These are phyloP conservation scores for Termitomyces eurrhizus DNA, from an alignment of 768 basidiomycete genomes.

Conservation along the genomic window DNA sequence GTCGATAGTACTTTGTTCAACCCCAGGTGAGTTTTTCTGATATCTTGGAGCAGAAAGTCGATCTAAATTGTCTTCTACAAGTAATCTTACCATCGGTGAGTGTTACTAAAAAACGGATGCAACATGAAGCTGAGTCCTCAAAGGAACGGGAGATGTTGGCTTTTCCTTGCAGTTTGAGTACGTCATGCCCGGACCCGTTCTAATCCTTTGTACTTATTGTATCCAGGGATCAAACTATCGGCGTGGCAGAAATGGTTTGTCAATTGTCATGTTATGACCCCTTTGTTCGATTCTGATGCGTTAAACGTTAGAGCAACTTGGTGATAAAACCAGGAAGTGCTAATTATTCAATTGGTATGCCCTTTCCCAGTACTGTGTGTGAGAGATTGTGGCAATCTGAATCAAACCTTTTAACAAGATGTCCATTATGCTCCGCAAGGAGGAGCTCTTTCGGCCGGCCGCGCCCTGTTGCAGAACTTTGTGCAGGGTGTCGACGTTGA, in stretches of 20 bases:
- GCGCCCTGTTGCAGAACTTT: constrained; percentile 58
- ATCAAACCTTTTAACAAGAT: constrained; percentile 26
- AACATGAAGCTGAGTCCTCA: constrained; percentile 28
- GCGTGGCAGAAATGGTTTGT: constrained; percentile 53
- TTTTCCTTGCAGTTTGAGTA: constrained; percentile 57
- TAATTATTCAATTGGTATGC: constrained; percentile 50
- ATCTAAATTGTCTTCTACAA: constrained; percentile 9
- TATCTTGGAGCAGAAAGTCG: constrained; percentile 15
- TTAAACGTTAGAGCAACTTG: constrained; percentile 39
- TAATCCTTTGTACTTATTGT: not conserved
- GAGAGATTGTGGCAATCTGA: not conserved
- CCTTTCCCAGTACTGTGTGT: not conserved
- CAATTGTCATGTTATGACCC: not conserved
- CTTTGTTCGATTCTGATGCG: constrained; percentile 1
- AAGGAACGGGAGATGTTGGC: constrained; percentile 58
- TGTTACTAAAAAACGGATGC: not conserved
- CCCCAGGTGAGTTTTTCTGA: constrained; percentile 43
- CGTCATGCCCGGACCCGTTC: constrained; percentile 15
- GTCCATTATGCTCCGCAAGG: constrained; percentile 62
- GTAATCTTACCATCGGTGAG: constrained; percentile 42
- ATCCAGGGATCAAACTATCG: constrained; percentile 47
- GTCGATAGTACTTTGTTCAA: constrained; percentile 59
- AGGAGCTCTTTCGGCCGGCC: constrained; percentile 48
- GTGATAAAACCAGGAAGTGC: constrained; percentile 56
- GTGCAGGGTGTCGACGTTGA: constrained; percentile 57